Conservation (phyloP, 2,329 filamentous ascomycete genomes). For the Sporothrix globosa region DNA sequence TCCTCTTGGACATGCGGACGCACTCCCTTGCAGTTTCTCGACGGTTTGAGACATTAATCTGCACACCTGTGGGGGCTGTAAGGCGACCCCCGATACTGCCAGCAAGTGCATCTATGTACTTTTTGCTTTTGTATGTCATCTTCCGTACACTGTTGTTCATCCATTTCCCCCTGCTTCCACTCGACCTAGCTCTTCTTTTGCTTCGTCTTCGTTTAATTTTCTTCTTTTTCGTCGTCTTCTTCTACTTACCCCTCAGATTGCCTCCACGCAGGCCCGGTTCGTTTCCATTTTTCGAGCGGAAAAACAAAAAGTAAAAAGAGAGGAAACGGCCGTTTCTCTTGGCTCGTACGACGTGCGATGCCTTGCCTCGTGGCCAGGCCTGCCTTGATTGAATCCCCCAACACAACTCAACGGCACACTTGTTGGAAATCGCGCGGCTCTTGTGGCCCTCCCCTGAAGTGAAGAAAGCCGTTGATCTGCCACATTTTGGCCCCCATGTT, state of each 20-base stretch:
- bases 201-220: background rate
- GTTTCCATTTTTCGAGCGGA: background rate
- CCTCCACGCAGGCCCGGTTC: slow-evolving; percentile 5
- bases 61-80: background rate
- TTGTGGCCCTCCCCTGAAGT: background rate
- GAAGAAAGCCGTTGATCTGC: background rate
- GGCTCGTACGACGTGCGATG: slow-evolving; percentile 14
- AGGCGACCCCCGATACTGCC: background rate
- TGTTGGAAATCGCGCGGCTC: background rate
- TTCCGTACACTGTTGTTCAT: too few species aligned
- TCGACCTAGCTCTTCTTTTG: too few species aligned
- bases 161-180: too few species aligned
- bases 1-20: slow-evolving; percentile 13
- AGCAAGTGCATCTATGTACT: background rate
- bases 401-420: background rate
- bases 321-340: background rate
- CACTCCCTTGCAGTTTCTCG: slow-evolving; percentile 7
- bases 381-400: background rate
- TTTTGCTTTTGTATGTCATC: background rate
- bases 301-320: background rate
- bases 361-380: background rate
- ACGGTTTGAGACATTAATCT: slow-evolving; percentile 19
- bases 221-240: background rate
- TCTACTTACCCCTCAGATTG: slow-evolving; percentile 5
- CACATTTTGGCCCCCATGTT: slow-evolving; percentile 11